Percentiles rank a stretch among this genome's conserved stretches.
phyloP scores from a whole-genome alignment of 768 basidiomycete species.

The Tremella yokohamensis region DNA sequence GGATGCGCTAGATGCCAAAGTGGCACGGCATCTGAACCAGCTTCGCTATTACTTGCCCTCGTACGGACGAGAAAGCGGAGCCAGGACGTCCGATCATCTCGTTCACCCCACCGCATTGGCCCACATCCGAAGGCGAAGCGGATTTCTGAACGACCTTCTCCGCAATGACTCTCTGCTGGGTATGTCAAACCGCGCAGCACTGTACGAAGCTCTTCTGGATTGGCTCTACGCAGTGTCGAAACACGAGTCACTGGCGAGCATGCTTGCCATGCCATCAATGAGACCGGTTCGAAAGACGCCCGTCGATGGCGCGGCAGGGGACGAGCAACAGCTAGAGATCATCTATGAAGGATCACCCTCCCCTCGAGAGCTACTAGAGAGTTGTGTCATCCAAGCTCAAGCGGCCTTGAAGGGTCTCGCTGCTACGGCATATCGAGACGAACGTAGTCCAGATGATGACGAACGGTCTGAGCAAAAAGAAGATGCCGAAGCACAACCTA shows the following conservation, averaged over 20 bases:
- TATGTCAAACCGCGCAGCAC: conserved; percentile 78
- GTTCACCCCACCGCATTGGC: conserved; percentile 73
- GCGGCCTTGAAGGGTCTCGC: conserved; percentile 79
- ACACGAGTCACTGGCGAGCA: conserved; percentile 86
- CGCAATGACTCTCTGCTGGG: conserved; percentile 89
- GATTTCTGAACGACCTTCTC: conserved; percentile 76
- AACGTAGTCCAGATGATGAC: background rate
- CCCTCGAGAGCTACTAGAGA: conserved; percentile 86
- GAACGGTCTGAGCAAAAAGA: conserved; percentile 57
- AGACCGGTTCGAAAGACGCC: conserved; percentile 49
- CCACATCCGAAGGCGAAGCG: conserved; percentile 86
- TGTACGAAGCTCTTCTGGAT: conserved; percentile 85
- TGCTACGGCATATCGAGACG: conserved; percentile 49
- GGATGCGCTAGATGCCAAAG: conserved; percentile 66
- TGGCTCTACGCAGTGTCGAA: conserved; percentile 93
- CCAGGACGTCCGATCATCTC: conserved; percentile 75
- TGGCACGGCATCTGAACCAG: conserved; percentile 64
- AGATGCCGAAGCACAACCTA: conserved; percentile 59
- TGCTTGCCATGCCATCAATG: conserved; percentile 87
- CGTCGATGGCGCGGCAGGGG: conserved; percentile 4
- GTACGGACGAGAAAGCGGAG: conserved; percentile 68
- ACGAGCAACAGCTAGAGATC: conserved; percentile 50
- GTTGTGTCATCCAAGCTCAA: conserved; percentile 84
- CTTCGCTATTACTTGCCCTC: conserved; percentile 83
- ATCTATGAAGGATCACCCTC: conserved; percentile 86